phyloP scores from a whole-genome alignment of 2,329 filamentous ascomycete genomes.

The Exophiala calicioides region DNA sequence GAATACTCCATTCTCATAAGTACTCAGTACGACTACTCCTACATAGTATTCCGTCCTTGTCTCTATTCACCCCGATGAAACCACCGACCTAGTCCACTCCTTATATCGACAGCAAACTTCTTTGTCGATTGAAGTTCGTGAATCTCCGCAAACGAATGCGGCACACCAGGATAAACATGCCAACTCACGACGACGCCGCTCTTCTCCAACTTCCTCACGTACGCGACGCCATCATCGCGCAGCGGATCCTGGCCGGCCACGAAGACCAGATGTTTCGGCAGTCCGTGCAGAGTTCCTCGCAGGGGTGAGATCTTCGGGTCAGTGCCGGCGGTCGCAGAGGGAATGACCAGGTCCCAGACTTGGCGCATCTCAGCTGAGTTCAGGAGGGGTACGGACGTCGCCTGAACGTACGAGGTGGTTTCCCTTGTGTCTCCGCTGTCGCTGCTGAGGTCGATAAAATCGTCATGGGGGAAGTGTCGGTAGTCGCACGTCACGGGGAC shows the following conservation, averaged over 20 bases:
- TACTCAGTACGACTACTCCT: too few species aligned
- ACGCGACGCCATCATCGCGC: conserved; percentile 56
- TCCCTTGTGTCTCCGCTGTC: too few species aligned
- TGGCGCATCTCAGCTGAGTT: conserved; percentile 9
- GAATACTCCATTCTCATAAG: too few species aligned
- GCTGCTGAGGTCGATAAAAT: too few species aligned
- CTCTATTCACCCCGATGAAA: too few species aligned
- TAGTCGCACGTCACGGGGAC: conserved; percentile 13
- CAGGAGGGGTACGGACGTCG: too few species aligned
- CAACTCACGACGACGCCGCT: conserved; percentile 44
- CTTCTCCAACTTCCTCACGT: conserved; percentile 49
- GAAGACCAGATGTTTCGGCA: conserved; percentile 53
- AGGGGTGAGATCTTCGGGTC: conserved; percentile 13
- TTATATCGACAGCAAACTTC: too few species aligned
- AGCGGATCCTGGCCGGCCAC: conserved; percentile 54
- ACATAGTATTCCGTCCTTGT: too few species aligned
- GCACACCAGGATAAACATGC: conserved; percentile 46
- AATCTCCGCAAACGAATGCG: conserved; percentile 36
- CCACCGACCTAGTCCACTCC: too few species aligned
- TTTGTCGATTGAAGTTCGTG: too few species aligned
- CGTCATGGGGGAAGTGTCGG: conserved; percentile 1
- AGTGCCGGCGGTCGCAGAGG: neutral
- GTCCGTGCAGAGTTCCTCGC: conserved; percentile 21
- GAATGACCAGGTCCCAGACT: conserved; percentile 12
- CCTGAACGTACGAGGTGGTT: too few species aligned